Percentiles rank a stretch among this genome's conserved stretches.
These are phyloP conservation scores for Chlorophyllum brunneum DNA, from an alignment of 768 basidiomycete genomes.

Conservation along the genomic window DNA sequence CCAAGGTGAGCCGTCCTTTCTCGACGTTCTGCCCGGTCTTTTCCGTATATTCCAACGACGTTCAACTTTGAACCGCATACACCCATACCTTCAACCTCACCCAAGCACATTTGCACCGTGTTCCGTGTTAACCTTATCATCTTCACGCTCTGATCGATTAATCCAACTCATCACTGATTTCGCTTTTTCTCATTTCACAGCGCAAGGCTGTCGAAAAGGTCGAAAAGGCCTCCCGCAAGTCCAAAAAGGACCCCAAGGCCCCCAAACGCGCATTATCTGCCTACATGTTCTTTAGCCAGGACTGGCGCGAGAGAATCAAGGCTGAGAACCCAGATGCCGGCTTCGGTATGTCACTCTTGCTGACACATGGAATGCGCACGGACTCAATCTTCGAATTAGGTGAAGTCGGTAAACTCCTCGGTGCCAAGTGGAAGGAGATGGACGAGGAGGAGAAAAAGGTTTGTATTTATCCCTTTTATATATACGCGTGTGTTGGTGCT, in stretches of 20 bases:
- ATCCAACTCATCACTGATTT: conserved; percentile 10
- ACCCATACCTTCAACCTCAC: no score
- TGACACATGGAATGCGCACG: conserved; percentile 10
- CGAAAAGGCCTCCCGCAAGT: conserved; percentile 53
- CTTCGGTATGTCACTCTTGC: conserved; percentile 58
- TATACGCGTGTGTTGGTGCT: conserved; percentile 7
- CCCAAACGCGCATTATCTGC: conserved; percentile 94
- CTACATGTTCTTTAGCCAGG: conserved; percentile 99
- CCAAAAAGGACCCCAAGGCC: conserved; percentile 77
- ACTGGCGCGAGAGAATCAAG: conserved; percentile 95
- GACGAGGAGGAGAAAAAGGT: conserved; percentile 91
- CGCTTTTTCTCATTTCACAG: conserved; percentile 31
- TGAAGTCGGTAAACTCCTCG: conserved; percentile 92
- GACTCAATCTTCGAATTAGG: conserved; percentile 36
- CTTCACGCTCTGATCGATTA: conserved; percentile 8
- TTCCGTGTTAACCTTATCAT: not conserved
- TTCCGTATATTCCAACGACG: no score
- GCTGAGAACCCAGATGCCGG: conserved; percentile 91
- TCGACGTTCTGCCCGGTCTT: conserved; percentile 14
- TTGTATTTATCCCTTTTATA: conserved; percentile 15
- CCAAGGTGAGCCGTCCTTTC: conserved; percentile 47
- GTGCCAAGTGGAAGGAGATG: conserved; percentile 96
- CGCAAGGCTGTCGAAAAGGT: conserved; percentile 76
- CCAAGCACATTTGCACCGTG: no score
- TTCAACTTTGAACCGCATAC: no score